Evolutionary conservation across 257 asterid species (phyloP).

Genomic region (Ligustrum vulgare): DNA sequence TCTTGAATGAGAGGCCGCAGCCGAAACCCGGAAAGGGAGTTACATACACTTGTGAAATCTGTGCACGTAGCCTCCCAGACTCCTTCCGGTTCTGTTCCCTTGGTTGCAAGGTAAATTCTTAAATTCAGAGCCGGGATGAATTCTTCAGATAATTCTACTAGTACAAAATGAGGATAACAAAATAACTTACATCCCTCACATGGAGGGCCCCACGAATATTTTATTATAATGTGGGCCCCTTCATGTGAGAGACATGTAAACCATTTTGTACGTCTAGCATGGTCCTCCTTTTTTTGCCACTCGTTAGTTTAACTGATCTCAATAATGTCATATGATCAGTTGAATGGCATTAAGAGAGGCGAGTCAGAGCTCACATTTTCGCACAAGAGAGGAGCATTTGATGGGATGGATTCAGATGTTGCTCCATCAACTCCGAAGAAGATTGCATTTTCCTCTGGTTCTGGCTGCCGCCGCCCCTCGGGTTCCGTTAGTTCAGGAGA

Average conservation of each 20-base stretch:
- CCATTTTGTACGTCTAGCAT: too few relatives aligned
- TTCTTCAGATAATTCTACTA: neutral
- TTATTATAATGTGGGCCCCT: too few relatives aligned
- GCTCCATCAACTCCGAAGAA: conserved; percentile 44
- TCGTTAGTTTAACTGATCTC: neutral
- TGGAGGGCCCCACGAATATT: too few relatives aligned
- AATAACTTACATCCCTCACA: too few relatives aligned
- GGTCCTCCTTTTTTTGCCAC: too few relatives aligned
- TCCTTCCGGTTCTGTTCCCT: conserved; percentile 58
- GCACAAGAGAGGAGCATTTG: conserved; percentile 29
- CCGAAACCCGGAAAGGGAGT: conserved; percentile 57
- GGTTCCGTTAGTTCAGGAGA: conserved; percentile 34
- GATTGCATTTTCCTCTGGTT: conserved; percentile 22
- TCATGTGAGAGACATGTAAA: too few relatives aligned
- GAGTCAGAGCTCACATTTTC: conserved; percentile 49
- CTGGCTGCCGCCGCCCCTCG: neutral
- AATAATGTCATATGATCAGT: conserved; percentile 29
- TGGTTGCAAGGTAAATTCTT: conserved; percentile 51
- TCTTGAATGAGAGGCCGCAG: conserved; percentile 54
- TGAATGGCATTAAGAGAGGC: conserved; percentile 54
- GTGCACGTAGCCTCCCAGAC: conserved; percentile 57
- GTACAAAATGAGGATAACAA: too few relatives aligned
- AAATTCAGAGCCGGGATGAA: neutral
- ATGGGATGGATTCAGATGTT: conserved; percentile 41
- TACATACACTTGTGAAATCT: conserved; percentile 51